phyloP scores from a whole-genome alignment of 1,284 basidiomycete species.

The Porogramme epimiltina region DNA sequence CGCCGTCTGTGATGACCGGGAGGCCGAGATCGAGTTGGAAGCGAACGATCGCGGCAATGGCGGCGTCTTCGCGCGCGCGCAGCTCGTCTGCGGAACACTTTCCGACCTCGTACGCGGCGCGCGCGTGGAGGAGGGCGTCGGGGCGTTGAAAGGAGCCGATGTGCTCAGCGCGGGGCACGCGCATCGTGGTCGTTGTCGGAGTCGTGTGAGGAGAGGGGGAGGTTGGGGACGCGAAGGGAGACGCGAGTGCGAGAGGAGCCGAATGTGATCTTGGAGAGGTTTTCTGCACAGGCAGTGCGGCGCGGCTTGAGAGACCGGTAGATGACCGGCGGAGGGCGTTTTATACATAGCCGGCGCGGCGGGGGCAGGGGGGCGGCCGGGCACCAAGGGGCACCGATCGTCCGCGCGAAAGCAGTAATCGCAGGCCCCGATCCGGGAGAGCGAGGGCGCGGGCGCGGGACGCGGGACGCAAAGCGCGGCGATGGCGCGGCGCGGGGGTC shows the following conservation, averaged over 20 bases:
- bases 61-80: conserved; percentile 21
- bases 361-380: background rate
- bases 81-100: conserved; percentile 37
- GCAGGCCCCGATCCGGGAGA: background rate
- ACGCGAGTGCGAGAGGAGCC: background rate
- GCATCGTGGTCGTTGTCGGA: background rate
- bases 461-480: background rate
- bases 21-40: conserved; percentile 40
- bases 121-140: conserved; percentile 37
- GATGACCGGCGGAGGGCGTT: background rate
- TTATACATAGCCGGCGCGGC: background rate
- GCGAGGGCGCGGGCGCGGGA: background rate
- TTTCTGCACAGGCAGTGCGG: too few species aligned
- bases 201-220: too few species aligned
- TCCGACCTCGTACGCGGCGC: conserved; percentile 33
- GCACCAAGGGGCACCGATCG: background rate
- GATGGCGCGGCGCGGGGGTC: background rate
- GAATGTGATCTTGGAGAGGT: background rate
- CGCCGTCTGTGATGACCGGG: conserved; percentile 47
- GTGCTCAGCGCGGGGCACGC: conserved; percentile 36
- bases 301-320: background rate
- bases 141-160: conserved; percentile 48
- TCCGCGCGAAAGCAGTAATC: background rate
- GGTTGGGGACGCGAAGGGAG: background rate
- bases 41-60: conserved; percentile 38